Conservation (phyloP, 1,284 basidiomycete species). For the Austropuccinia psidii region DNA sequence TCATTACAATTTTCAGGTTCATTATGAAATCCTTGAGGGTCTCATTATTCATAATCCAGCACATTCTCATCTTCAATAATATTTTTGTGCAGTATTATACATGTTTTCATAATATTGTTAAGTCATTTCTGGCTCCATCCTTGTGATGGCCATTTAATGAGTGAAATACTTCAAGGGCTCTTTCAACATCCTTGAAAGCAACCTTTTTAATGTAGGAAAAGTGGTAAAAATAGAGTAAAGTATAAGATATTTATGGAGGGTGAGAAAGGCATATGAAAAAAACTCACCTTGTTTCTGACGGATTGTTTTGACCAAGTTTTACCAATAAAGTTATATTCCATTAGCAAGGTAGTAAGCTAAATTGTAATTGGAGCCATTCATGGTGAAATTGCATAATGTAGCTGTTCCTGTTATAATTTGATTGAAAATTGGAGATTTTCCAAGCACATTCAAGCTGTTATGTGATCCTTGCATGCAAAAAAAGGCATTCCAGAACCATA, state of each 20-base stretch:
- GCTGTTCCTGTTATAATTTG: background rate
- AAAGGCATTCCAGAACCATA: constrained; percentile 9
- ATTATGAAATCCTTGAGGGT: too few species aligned
- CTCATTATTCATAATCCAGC: too few species aligned
- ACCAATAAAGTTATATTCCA: too few species aligned
- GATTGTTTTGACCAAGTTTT: background rate
- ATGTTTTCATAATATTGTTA: background rate
- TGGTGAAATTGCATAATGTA: background rate
- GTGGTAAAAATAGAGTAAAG: background rate
- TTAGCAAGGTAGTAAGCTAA: background rate
- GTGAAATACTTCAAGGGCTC: background rate
- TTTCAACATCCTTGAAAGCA: background rate
- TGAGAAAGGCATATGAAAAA: background rate
- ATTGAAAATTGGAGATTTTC: background rate
- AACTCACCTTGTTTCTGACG: background rate
- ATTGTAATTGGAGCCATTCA: background rate
- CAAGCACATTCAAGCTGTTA: background rate
- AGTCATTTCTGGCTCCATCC: background rate
- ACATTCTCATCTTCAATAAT: constrained; percentile 9
- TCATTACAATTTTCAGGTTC: too few species aligned
- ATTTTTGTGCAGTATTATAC: background rate
- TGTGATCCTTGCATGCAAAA: constrained; percentile 4
- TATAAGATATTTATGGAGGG: background rate
- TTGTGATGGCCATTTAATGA: background rate
- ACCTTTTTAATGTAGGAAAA: background rate